Conservation (phyloP, 352 stramenopile species). For the Globisporangium mamillatum region DNA sequence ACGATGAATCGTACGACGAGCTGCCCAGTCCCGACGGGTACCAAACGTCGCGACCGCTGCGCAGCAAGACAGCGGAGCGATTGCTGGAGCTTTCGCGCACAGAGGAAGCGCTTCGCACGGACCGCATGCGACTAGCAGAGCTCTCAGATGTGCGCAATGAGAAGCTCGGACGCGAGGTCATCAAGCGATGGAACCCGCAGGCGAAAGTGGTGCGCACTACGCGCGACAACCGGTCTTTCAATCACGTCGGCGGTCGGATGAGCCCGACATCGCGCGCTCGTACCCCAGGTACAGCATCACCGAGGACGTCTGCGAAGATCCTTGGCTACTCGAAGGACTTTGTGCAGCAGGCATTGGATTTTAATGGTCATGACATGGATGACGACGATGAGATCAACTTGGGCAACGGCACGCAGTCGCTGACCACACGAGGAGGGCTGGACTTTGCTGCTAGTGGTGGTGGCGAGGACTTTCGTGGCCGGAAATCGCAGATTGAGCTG, state of each 20-base stretch:
- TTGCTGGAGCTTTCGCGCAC: slow-evolving; percentile 48
- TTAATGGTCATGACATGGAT: slow-evolving; percentile 44
- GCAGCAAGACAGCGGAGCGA: slow-evolving; percentile 39
- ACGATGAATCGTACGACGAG: slow-evolving; percentile 23
- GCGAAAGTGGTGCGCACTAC: slow-evolving; percentile 26
- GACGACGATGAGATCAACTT: slow-evolving; percentile 35
- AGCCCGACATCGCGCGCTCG: slow-evolving; percentile 26
- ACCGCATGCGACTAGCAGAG: slow-evolving; percentile 77
- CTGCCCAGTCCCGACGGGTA: slow-evolving; percentile 24
- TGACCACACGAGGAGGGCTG: slow-evolving; percentile 19
- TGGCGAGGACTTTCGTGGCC: slow-evolving; percentile 23
- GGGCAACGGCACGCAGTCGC: not conserved
- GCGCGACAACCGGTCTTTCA: slow-evolving; percentile 22
- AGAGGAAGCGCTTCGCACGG: slow-evolving; percentile 41
- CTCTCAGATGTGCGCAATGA: slow-evolving; percentile 69
- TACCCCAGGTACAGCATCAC: slow-evolving; percentile 30
- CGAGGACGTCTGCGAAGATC: slow-evolving; percentile 51
- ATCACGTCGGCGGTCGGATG: slow-evolving; percentile 22
- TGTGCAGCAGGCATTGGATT: slow-evolving; percentile 73
- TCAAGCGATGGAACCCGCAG: slow-evolving; percentile 43
- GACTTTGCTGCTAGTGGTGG: slow-evolving; percentile 18
- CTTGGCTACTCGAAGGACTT: slow-evolving; percentile 70
- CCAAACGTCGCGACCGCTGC: slow-evolving; percentile 32
- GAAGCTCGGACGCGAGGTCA: slow-evolving; percentile 32
- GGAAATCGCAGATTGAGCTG: slow-evolving; percentile 45